A percentile compares a stretch with the other conserved stretches of the same genome.
These are phyloP conservation scores for Aureobasidium sp. DNA, from an alignment of 2,329 filamentous ascomycete species.

Conservation along the genomic window DNA sequence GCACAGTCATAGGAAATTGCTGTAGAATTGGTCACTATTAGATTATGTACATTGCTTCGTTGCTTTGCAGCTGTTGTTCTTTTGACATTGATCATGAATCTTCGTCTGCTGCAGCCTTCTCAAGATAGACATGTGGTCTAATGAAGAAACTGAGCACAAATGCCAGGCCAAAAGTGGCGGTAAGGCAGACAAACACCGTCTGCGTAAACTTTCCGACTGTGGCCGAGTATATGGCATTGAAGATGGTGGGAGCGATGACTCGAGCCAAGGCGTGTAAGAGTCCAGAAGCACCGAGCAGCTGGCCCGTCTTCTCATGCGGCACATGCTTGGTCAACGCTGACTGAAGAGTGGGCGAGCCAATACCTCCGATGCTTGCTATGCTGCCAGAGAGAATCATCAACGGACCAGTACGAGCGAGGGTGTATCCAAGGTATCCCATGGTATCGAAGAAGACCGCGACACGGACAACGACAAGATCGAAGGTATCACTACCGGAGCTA, in stretches of 20 bases:
- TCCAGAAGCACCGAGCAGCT: constrained; percentile 82
- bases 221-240: constrained; percentile 77
- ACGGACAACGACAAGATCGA: constrained; percentile 74
- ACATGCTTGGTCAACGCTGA: constrained; percentile 86
- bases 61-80: not conserved
- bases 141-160: constrained; percentile 65
- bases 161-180: constrained; percentile 58
- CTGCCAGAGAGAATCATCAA: constrained; percentile 67
- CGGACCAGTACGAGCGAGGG: constrained; percentile 53
- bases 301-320: constrained; percentile 70
- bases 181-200: constrained; percentile 72
- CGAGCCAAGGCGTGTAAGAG: constrained; percentile 76
- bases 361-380: constrained; percentile 69
- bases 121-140: constrained; percentile 61
- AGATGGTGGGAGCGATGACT: constrained; percentile 71
- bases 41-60: not conserved
- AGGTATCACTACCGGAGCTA: constrained; percentile 63
- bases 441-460: constrained; percentile 69
- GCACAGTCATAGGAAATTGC: not conserved
- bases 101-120: not conserved
- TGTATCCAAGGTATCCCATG: constrained; percentile 68
- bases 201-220: constrained; percentile 75
- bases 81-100: not conserved
- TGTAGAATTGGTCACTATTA: not conserved
- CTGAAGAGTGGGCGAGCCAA: constrained; percentile 79